phyloP scores from a whole-genome alignment of 306 rosid species.

The Luffa aegyptiaca region DNA sequence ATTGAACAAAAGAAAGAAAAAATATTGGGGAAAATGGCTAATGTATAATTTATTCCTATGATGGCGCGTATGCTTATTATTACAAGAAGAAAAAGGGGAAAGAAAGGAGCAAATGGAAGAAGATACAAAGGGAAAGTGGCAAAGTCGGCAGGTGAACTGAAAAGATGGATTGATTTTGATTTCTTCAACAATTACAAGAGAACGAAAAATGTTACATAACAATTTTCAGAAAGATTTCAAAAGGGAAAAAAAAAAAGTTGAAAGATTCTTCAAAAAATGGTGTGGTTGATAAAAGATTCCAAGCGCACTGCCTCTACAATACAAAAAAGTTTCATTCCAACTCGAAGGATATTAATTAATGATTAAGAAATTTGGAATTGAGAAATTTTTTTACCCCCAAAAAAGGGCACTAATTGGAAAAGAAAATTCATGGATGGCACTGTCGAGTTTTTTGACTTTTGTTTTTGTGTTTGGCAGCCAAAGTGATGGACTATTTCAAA shows the following conservation, averaged over 20 bases:
- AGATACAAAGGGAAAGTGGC: not conserved
- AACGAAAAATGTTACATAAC: not conserved
- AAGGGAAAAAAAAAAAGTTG: not conserved
- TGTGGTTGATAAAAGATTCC: not conserved
- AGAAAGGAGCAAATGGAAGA: not conserved
- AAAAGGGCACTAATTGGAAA: not conserved
- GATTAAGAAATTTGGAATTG: not conserved
- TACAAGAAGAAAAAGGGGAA: not conserved
- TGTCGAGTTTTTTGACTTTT: not conserved
- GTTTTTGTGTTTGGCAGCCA: not conserved
- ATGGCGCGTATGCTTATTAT: not conserved
- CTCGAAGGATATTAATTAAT: not conserved
- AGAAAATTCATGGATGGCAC: not conserved
- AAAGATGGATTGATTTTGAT: not conserved
- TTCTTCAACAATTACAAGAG: not conserved
- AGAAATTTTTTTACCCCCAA: not conserved
- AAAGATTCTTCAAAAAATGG: not conserved
- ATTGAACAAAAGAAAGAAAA: not conserved
- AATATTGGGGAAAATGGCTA: not conserved
- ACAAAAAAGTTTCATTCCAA: not conserved
- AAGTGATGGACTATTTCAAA: not conserved
- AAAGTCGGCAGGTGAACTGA: not conserved
- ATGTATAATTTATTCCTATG: not conserved
- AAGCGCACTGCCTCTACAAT: not conserved
- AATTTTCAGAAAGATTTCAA: not conserved